Conservation (phyloP, 768 basidiomycete species). For the Boletus eberwhitei region DNA sequence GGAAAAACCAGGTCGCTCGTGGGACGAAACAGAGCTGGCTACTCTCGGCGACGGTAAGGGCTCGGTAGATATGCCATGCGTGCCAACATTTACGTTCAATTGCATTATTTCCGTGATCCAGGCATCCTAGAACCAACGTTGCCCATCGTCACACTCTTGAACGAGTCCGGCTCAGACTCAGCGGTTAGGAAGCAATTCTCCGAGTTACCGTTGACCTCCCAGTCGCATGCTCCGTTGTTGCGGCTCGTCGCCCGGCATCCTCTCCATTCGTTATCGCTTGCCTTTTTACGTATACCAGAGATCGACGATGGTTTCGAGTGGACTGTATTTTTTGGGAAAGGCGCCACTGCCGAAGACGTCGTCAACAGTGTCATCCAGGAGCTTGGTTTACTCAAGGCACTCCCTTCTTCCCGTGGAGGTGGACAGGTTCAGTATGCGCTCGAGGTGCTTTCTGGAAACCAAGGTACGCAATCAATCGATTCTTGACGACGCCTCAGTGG, state of each 20-base stretch:
- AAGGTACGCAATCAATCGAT: slow-evolving; percentile 40
- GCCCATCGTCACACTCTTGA: slow-evolving; percentile 52
- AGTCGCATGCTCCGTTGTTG: slow-evolving; percentile 61
- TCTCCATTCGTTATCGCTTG: slow-evolving; percentile 47
- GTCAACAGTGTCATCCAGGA: slow-evolving; percentile 53
- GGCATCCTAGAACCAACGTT: slow-evolving; percentile 47
- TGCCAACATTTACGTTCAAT: slow-evolving; percentile 11
- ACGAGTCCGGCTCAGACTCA: slow-evolving; percentile 34
- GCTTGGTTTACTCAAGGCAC: slow-evolving; percentile 62
- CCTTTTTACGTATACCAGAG: slow-evolving; percentile 70
- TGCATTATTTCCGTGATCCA: slow-evolving; percentile 22
- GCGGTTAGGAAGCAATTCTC: slow-evolving; percentile 55
- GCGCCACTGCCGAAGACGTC: slow-evolving; percentile 52
- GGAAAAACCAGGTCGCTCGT: slow-evolving; percentile 56
- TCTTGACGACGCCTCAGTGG: not conserved
- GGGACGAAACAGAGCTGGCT: slow-evolving; percentile 72
- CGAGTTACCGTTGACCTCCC: slow-evolving; percentile 63
- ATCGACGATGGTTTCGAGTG: slow-evolving; percentile 70
- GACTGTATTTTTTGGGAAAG: slow-evolving; percentile 61
- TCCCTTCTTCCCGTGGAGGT: slow-evolving; percentile 67
- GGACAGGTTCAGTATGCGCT: slow-evolving; percentile 63
- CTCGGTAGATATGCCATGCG: not conserved
- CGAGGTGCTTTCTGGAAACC: slow-evolving; percentile 55
- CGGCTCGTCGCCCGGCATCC: slow-evolving; percentile 73
- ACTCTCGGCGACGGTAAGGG: slow-evolving; percentile 60